Conservation (phyloP, 495 filamentous ascomycete genomes). For the Aspergillus sparsus region DNA sequence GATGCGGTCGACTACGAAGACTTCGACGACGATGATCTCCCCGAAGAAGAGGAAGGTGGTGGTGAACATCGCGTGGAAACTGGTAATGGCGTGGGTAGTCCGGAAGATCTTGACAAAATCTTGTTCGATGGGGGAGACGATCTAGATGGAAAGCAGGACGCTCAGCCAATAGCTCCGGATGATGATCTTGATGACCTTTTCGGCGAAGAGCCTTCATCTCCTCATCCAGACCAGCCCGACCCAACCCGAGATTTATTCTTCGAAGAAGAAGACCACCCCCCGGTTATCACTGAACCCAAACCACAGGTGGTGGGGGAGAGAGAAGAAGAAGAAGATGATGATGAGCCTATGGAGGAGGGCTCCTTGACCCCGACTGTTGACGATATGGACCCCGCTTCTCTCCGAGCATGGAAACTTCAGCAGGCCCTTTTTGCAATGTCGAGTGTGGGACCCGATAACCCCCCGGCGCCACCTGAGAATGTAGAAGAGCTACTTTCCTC, state of each 20-base stretch:
- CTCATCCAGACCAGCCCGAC: slow-evolving; percentile 42
- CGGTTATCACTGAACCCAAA: slow-evolving; percentile 35
- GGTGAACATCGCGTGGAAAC: slow-evolving; percentile 12
- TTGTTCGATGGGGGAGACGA: slow-evolving; percentile 31
- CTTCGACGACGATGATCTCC: slow-evolving; percentile 71
- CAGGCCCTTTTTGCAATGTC: slow-evolving; percentile 56
- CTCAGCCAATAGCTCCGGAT: slow-evolving; percentile 28
- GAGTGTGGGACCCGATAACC: slow-evolving; percentile 38
- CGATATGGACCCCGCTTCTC: slow-evolving; percentile 47
- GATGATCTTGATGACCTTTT: slow-evolving; percentile 57
- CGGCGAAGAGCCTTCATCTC: slow-evolving; percentile 50
- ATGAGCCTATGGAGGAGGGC: slow-evolving; percentile 33
- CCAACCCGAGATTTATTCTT: slow-evolving; percentile 43
- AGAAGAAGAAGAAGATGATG: slow-evolving; percentile 33
- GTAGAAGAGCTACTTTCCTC: slow-evolving; percentile 67
- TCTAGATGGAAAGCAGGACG: slow-evolving; percentile 47
- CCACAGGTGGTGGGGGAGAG: slow-evolving; percentile 26
- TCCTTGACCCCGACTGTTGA: slow-evolving; percentile 32
- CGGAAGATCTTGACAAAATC: slow-evolving; percentile 23
- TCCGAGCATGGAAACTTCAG: slow-evolving; percentile 53
- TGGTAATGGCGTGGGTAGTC: slow-evolving; percentile 10
- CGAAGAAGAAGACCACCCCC: slow-evolving; percentile 37
- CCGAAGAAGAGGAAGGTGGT: slow-evolving; percentile 60
- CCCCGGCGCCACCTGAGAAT: slow-evolving; percentile 62
- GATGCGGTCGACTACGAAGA: slow-evolving; percentile 88